These are phyloP conservation scores for Gracilariopsis chorda DNA, from an alignment of 23 red algal species.

Conservation along the genomic window DNA sequence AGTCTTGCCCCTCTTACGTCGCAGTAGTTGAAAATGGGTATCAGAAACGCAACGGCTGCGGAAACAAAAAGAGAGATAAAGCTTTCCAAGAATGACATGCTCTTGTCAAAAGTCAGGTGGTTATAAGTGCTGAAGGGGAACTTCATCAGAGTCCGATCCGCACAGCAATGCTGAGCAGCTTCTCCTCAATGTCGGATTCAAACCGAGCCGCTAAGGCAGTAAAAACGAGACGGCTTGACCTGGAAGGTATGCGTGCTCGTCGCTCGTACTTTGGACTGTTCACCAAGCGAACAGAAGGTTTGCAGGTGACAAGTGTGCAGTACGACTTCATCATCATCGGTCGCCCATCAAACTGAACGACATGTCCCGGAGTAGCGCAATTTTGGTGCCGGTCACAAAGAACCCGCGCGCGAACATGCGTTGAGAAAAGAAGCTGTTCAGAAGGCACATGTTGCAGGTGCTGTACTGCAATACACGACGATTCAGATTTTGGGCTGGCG, in stretches of 20 bases:
- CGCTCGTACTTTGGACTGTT: not conserved
- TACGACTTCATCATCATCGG: slow-evolving; percentile 43
- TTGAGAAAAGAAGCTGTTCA: not conserved
- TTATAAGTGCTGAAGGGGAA: too few species aligned
- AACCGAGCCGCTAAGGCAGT: slow-evolving; percentile 17
- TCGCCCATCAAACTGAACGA: not conserved
- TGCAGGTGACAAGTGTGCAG: not conserved
- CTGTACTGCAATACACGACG: not conserved
- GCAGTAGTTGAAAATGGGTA: too few species aligned
- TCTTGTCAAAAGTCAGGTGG: too few species aligned
- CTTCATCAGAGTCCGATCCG: not conserved
- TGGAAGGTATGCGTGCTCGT: not conserved
- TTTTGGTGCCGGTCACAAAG: slow-evolving; percentile 5
- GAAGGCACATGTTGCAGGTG: not conserved
- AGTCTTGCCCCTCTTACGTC: too few species aligned
- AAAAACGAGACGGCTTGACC: not conserved
- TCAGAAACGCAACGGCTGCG: too few species aligned
- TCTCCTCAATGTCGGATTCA: not conserved
- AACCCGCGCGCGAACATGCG: not conserved
- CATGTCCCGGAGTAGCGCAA: slow-evolving; percentile 29
- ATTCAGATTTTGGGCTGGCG: not conserved
- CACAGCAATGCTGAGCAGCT: not conserved
- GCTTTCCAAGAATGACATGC: too few species aligned
- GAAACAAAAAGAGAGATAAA: too few species aligned
- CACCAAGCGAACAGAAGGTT: not conserved